phyloP scores from a whole-genome alignment of 2,329 filamentous ascomycete species.

The Lecanicillium sp. region DNA sequence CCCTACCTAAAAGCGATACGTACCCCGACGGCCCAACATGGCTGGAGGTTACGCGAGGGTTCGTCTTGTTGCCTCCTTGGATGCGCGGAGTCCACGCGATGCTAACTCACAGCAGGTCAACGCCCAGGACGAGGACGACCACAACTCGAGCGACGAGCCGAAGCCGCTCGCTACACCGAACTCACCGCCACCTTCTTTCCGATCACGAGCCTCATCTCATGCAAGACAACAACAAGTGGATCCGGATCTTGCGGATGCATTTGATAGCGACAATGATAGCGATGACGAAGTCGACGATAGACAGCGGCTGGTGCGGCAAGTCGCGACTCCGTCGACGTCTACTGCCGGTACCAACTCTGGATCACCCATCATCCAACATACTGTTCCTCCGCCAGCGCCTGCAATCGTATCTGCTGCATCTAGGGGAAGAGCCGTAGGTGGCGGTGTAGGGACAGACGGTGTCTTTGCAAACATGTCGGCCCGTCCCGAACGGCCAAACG shows the following conservation, averaged over 20 bases:
- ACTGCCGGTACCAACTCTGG: conserved; percentile 4
- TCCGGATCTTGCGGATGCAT: conserved; percentile 83
- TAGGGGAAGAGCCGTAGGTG: conserved; percentile 48
- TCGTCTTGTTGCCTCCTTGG: conserved; percentile 17
- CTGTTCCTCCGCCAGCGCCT: conserved; percentile 20
- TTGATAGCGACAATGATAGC: conserved; percentile 73
- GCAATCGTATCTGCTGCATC: conserved; percentile 20
- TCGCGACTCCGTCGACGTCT: conserved; percentile 27
- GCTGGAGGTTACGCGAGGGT: conserved; percentile 52
- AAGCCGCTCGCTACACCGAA: conserved; percentile 32
- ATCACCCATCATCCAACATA: conserved; percentile 13
- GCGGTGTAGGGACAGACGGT: conserved; percentile 77
- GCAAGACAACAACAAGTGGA: conserved; percentile 48
- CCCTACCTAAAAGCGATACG: too few relatives aligned
- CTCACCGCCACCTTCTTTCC: conserved; percentile 77
- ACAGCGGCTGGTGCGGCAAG: conserved; percentile 75
- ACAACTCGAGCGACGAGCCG: conserved; percentile 16
- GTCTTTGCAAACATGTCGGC: conserved; percentile 94
- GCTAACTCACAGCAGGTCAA: conserved; percentile 39
- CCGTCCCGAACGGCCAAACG: conserved; percentile 74
- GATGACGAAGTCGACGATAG: conserved; percentile 69
- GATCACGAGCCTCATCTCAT: conserved; percentile 64
- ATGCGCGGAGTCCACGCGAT: background rate
- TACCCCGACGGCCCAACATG: conserved; percentile 36
- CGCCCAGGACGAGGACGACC: conserved; percentile 49